Evolutionary conservation across 306 rosid species (phyloP).

Genomic region (Aeschynomene evenia): DNA sequence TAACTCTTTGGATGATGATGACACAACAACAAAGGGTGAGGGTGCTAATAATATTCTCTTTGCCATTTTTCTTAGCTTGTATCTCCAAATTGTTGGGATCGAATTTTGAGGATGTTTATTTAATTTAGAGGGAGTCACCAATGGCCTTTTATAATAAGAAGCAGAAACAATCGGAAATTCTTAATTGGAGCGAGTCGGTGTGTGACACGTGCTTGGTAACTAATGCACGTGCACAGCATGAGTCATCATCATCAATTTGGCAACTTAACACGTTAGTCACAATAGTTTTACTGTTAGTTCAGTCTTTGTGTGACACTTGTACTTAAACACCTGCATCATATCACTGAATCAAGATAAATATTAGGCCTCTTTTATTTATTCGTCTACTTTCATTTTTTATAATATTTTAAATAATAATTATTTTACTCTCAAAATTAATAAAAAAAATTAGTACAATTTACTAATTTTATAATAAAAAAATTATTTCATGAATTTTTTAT

Average conservation of each 20-base stretch:
- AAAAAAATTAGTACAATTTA: too few species aligned
- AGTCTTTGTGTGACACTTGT: conserved; percentile 21
- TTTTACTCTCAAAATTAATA: too few species aligned
- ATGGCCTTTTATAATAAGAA: background rate
- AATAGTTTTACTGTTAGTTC: background rate
- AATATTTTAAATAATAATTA: too few species aligned
- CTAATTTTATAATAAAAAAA: too few species aligned
- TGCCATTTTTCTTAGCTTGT: conserved; percentile 31
- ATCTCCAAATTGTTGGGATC: background rate
- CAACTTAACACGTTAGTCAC: conserved; percentile 17
- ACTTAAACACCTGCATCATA: background rate
- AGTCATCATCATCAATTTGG: conserved; percentile 28
- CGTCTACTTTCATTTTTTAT: too few species aligned
- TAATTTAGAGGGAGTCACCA: background rate
- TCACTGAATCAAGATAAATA: too few species aligned
- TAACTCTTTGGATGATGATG: conserved; percentile 20
- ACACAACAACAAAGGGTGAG: background rate
- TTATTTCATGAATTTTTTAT: too few species aligned
- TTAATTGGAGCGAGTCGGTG: background rate
- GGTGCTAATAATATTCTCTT: conserved; percentile 34
- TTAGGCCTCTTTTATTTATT: too few species aligned
- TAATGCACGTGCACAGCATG: background rate
- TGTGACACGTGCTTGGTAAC: conserved; percentile 31
- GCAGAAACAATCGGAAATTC: background rate
- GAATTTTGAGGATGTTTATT: too few species aligned